Evolutionary conservation across 176 grass and related monocot genomes (phyloP), one percentile per base, ranked within the genome.

Genomic region (Neostapfia colusana): DNA sequence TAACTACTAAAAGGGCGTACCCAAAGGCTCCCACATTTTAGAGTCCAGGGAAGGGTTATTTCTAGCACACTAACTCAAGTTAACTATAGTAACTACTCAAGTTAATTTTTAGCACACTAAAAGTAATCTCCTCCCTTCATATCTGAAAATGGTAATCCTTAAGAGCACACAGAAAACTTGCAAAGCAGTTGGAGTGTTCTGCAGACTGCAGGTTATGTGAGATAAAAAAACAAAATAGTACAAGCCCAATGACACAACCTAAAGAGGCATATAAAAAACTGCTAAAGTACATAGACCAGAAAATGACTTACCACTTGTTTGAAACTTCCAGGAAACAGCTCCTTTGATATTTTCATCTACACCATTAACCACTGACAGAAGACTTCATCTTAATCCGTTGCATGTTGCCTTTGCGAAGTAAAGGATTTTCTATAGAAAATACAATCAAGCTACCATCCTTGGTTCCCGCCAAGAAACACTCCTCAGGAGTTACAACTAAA

Each of bases 381-480:
- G 79, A 39, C 65, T 54, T 82, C 27, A 31, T 39, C 45, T 82
- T 82, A 56, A 72, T 58, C 44, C 79, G 58, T 63, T 82, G 79
- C 34, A 81, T 50, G 31, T 17, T 63, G 58, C 69, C 49, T 81
- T 73, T 82, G 4, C 69, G 79, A 85, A 90, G 74, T 27, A 94
- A 70, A 86, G 95, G 85, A 53, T 70, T 90, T 82, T 98, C 95
- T 70, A 92, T 92, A 69, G 91, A 93, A 88, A 92, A 98, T 70
- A 98, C 87, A 77, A 98, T 72, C 65, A 98, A 85, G 42, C 82
- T 83, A 36, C 95, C 91, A 76, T 98, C 95, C 76, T 90, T 94
- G 9, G 95, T 98, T 72, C 95, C 95, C 49, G 87, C 91, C 78
- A 98, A 69, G 74, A 98, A 88, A 80, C 95, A 98, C 48, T 98